phyloP scores from a whole-genome alignment of 441 rosid genomes.

The Monsonia emarginata region DNA sequence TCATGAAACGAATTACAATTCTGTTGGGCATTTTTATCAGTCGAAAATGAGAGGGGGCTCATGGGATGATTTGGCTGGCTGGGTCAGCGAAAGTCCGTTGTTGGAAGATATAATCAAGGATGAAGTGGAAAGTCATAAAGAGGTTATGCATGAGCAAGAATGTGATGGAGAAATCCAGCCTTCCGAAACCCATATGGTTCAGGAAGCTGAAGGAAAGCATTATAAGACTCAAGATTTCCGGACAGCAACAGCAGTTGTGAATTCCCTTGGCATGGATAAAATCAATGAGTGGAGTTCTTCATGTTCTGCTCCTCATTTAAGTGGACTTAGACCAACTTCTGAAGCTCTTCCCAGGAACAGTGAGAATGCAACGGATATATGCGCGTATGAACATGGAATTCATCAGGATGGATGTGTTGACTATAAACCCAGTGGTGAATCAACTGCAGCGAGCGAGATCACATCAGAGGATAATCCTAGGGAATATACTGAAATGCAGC shows the following conservation, averaged over 20 bases:
- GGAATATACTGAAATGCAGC: conserved; percentile 13
- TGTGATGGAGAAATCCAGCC: conserved; percentile 14
- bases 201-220: conserved; percentile 12
- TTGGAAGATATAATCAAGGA: not conserved
- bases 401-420: not conserved
- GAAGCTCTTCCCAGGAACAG: conserved; percentile 8
- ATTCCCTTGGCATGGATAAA: not conserved
- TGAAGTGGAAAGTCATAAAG: not conserved
- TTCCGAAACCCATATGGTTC: conserved; percentile 14
- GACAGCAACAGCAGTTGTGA: not conserved
- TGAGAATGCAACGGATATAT: not conserved
- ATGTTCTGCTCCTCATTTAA: conserved; percentile 16
- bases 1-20: not conserved
- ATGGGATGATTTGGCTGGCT: not conserved
- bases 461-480: conserved; percentile 7
- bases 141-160: not conserved
- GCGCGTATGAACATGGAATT: conserved; percentile 14
- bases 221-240: not conserved
- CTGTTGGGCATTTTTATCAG: not conserved
- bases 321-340: conserved; percentile 14
- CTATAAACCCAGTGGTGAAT: conserved; percentile 1
- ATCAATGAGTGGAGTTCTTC: conserved; percentile 17
- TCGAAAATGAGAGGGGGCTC: not conserved
- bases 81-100: not conserved
- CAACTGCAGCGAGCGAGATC: conserved; percentile 22